Evolutionary conservation across 441 rosid genomes (phyloP), one percentile per base, ranked within the genome.

Genomic region (Geranium incanum): DNA sequence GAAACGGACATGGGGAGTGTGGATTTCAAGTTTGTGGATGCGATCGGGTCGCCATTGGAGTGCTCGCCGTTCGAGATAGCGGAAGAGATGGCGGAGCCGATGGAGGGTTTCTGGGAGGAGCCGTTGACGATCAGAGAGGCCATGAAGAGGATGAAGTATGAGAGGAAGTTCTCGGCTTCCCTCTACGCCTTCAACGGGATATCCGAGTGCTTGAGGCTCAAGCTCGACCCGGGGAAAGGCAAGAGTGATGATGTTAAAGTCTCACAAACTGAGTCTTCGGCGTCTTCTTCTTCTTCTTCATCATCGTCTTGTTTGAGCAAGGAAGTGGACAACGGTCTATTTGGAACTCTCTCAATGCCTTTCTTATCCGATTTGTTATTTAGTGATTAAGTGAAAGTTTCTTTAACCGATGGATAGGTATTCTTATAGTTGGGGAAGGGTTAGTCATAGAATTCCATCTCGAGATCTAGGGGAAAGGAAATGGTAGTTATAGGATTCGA

Each of bases 341-440:
- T 28, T 87, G 94, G 87, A 86, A 82, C 85, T 80, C 88, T 19
- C 88, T 87, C 69, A 88, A 83, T 80, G 90, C 84, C 7, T 88
- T 82, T 36, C 84, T 87, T 18, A 84, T 87, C 68, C 86, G 94
- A 73, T 82, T 63, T 66, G 86, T 84, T 39, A 84, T 74, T 82
- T 84, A 74, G 66, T 60, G 66, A 60, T 8, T 60, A 60, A 21
- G 59, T 50, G 59, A 50, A 23, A 23, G 33, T 23, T 23, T 23
- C 1, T 23, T 23, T 23, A 23, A 23, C 33, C 33, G 33, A 23
- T 23, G 33, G 33, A 23, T 23, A 23, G 33, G 33, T 23, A 23
- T 23, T 23, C 33, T 23, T 23, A 23, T 23, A 23, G 33, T 23
- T 23, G 33, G 33, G 33, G 33, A 23, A 23, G 33, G 33, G 33